Percentiles rank a stretch among this genome's conserved stretches.
Conservation (phyloP, 2,329 filamentous ascomycete species). For the Thelonectria discophora region DNA sequence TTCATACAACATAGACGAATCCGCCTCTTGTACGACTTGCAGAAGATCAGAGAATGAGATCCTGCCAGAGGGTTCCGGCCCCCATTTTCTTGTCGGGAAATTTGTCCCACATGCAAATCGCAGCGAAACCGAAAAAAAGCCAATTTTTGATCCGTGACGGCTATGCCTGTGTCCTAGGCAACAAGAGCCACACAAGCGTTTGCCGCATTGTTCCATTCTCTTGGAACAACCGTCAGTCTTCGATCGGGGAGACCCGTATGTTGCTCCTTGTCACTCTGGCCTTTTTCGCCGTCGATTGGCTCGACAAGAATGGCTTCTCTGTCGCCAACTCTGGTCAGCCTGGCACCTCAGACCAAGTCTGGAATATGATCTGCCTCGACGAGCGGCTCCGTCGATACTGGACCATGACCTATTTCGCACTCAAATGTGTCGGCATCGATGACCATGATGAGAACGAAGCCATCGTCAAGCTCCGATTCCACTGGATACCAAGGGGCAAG, state of each 20-base stretch:
- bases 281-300: not conserved
- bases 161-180: not conserved
- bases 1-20: too few species aligned
- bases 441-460: rapidly evolving
- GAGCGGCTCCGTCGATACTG: not conserved
- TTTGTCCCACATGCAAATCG: not conserved
- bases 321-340: not conserved
- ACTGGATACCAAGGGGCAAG: conserved; percentile 23
- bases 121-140: not conserved
- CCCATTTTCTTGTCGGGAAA: too few species aligned
- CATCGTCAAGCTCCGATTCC: conserved; percentile 8
- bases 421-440: not conserved
- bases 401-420: not conserved
- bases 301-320: not conserved
- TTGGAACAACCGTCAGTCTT: not conserved
- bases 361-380: conserved; percentile 19
- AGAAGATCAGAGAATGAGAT: too few species aligned
- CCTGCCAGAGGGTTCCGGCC: too few species aligned
- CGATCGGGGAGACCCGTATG: not conserved
- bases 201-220: not conserved
- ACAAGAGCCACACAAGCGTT: not conserved
- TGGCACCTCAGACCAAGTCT: conserved; percentile 6
- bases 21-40: too few species aligned
- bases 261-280: not conserved
- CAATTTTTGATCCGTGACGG: not conserved